Base-by-base conservation (phyloP, 2,329 filamentous ascomycete genomes). In the Clarireedia sp. region DNA sequence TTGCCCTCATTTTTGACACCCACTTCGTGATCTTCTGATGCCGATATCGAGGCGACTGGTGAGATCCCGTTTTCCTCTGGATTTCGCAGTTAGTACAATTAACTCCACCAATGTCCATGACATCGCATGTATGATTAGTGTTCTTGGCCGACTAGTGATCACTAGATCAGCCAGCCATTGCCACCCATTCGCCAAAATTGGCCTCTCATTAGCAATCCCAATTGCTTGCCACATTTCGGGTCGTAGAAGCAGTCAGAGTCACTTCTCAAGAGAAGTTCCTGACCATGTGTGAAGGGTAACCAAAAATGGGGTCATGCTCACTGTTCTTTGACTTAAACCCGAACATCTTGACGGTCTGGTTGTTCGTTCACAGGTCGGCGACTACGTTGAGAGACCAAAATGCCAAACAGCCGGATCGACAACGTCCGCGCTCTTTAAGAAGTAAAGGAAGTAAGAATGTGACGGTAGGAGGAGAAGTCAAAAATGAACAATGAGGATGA, bases 1-100 rank as follows among this genome's bases (percentile, higher is more conserved):
- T 60, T 62, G 5, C 41, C 26, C 24, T 61, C 59, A 36, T 56
- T 56, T 33, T 66, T 65, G 33, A 59, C 48, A 7, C 56, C 64
- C 2, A 55, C 33, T 48, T 67, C 65, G 16, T 57, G 51, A 44
- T 65, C 50, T 10, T 52, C 44, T n/a, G 45, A 41, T 12, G 41
- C 21, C 14, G 24, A 48, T 3, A 24, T 21, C 24, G 48, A 41
- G 6, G 12, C n/a, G 48, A 19, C 36, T 48, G 37, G 51, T 2
- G 37, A 48, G 29, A 37, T 41, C 29, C 36, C 44, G 29, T n/a
- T 21, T 54, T 49, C 45, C 17, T 54, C 36, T 54, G 5, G 17
- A 36, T 23, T 24, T 49, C 2, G 26, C 24, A 26, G 40, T 41
- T 26, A 29, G 24, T 12, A 43, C 6, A 17, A 9, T 19, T 41